Evolutionary conservation across 345 rosid genomes (phyloP).

Genomic region (Viola odorata): DNA sequence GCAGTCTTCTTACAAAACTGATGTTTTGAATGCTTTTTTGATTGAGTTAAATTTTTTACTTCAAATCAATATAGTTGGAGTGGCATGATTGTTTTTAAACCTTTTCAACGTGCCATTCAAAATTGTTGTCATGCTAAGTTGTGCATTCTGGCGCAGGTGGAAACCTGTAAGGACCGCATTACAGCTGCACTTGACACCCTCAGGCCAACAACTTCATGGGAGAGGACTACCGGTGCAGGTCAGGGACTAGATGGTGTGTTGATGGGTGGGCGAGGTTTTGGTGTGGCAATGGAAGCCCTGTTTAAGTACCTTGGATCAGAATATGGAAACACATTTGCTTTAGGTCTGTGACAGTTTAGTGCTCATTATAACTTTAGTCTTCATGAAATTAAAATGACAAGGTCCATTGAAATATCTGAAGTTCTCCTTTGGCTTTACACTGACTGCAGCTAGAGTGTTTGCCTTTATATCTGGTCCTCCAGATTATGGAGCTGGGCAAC

Average conservation of each 20-base stretch:
- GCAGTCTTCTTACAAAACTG: not conserved
- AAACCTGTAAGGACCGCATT: conserved; percentile 85
- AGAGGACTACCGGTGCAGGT: conserved; percentile 72
- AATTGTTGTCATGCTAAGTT: no score
- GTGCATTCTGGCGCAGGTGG: conserved; percentile 41
- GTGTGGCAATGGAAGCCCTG: conserved; percentile 92
- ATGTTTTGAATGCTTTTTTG: not conserved
- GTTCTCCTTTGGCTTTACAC: conserved; percentile 18
- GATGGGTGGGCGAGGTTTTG: conserved; percentile 98
- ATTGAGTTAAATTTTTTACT: not conserved
- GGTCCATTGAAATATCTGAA: not conserved
- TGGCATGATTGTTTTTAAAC: no score
- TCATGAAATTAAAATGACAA: not conserved
- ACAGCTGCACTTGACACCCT: conserved; percentile 92
- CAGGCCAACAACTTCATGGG: conserved; percentile 95
- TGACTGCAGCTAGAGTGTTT: conserved; percentile 85
- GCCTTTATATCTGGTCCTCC: conserved; percentile 98
- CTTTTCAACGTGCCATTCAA: no score
- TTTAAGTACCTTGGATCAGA: conserved; percentile 93
- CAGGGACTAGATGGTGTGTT: conserved; percentile 78
- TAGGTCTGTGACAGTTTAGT: conserved; percentile 50
- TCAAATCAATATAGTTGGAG: no score
- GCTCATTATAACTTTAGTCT: conserved; percentile 13
- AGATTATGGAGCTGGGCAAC: conserved; percentile 96
- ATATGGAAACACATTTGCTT: conserved; percentile 89